These are phyloP conservation scores for Aspergillus pseudoviridinutans DNA, from an alignment of 2,329 filamentous ascomycete species.

Conservation along the genomic window DNA sequence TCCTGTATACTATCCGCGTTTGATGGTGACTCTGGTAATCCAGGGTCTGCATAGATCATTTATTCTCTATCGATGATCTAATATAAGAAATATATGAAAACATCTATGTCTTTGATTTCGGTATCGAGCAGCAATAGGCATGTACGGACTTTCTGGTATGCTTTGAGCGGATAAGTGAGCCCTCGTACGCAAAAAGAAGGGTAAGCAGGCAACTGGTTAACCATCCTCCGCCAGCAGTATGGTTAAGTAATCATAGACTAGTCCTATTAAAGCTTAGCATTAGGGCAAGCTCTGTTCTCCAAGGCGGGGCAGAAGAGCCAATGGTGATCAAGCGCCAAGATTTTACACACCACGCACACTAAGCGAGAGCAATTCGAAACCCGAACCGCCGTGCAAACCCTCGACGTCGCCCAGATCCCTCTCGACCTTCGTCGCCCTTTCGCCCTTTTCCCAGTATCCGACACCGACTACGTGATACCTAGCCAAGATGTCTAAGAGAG, in stretches of 20 bases:
- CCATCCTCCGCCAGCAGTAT: too few relatives aligned
- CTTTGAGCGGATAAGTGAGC: too few relatives aligned
- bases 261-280: conserved; percentile 22
- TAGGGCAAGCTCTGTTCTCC: conserved; percentile 31
- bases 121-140: too few relatives aligned
- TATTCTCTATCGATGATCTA: too few relatives aligned
- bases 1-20: too few relatives aligned
- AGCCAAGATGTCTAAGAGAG: conserved; percentile 50
- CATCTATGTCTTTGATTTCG: too few relatives aligned
- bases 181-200: too few relatives aligned
- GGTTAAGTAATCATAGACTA: neutral
- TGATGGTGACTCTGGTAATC: too few relatives aligned
- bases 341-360: conserved; percentile 41
- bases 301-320: conserved; percentile 15
- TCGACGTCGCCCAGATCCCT: conserved; percentile 26
- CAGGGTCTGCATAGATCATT: too few relatives aligned
- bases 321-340: conserved; percentile 35
- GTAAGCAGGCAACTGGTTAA: too few relatives aligned
- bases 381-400: conserved; percentile 18
- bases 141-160: too few relatives aligned
- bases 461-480: conserved; percentile 37
- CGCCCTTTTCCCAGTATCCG: conserved; percentile 34
- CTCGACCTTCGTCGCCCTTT: conserved; percentile 24
- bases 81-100: too few relatives aligned
- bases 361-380: conserved; percentile 41